These are phyloP conservation scores for Candida coleopterorum DNA, from an alignment of 805 yeast genomes.

Conservation along the genomic window DNA sequence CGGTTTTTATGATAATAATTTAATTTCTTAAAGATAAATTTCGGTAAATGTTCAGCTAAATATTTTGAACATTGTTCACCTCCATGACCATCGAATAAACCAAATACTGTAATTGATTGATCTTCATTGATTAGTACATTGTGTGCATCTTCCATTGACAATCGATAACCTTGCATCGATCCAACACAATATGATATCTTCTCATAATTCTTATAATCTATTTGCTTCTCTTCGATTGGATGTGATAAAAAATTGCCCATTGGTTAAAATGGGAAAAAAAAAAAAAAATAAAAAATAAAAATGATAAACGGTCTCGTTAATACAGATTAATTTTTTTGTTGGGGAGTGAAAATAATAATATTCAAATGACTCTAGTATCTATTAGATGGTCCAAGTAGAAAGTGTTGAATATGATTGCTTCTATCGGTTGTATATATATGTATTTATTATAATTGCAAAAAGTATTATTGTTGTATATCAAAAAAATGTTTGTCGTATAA, in stretches of 20 bases:
- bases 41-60: conserved; percentile 42
- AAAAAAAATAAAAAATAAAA: too few relatives aligned
- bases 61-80: conserved; percentile 58
- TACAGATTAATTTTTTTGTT: conserved; percentile 2
- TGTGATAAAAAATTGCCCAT: conserved; percentile 78
- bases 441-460: too few relatives aligned
- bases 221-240: conserved; percentile 64
- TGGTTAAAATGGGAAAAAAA: too few relatives aligned
- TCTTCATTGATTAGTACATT: conserved; percentile 45
- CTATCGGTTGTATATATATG: too few relatives aligned
- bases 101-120: conserved; percentile 47
- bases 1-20: conserved; percentile 6
- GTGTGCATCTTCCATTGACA: conserved; percentile 75
- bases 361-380: not conserved
- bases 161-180: conserved; percentile 73
- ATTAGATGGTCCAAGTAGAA: too few relatives aligned
- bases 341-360: not conserved
- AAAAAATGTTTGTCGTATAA: too few relatives aligned
- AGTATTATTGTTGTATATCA: too few relatives aligned
- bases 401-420: too few relatives aligned
- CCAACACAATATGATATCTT: conserved; percentile 59
- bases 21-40: conserved; percentile 23
- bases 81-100: conserved; percentile 83
- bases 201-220: conserved; percentile 42
- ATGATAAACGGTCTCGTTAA: too few relatives aligned